Evolutionary conservation across 2,329 filamentous ascomycete species (phyloP).

Genomic region (Aspergillus spinulosporus): DNA sequence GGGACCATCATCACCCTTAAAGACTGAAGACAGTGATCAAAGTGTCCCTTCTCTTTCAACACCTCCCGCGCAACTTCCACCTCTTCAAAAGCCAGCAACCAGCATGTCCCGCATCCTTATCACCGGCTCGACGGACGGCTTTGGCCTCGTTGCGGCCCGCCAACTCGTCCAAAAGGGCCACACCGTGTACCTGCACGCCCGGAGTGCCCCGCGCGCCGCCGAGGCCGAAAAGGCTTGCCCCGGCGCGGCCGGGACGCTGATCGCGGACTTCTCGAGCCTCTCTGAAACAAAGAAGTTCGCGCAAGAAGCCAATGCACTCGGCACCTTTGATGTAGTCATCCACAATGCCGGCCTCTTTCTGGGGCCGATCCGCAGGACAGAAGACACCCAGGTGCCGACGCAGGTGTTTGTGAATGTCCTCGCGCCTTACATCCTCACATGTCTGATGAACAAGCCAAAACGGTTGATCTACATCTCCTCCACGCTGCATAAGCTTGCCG

Average conservation of each 20-base stretch:
- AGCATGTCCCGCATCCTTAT: conserved; percentile 44
- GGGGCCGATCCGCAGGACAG: conserved; percentile 42
- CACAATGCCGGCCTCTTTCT: conserved; percentile 58
- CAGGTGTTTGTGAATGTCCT: conserved; percentile 55
- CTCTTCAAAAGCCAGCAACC: background rate
- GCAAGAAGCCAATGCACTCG: conserved; percentile 50
- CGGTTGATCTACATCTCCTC: conserved; percentile 56
- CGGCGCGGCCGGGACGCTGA: conserved; percentile 51
- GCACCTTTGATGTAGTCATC: conserved; percentile 56
- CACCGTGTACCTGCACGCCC: conserved; percentile 57
- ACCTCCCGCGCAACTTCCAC: no score
- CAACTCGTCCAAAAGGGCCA: conserved; percentile 54
- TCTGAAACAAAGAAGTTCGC: conserved; percentile 53
- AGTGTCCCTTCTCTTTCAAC: no score
- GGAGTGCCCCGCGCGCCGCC: conserved; percentile 53
- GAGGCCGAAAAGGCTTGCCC: conserved; percentile 52
- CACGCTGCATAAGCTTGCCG: conserved; percentile 51
- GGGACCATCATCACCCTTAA: no score
- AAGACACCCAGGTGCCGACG: conserved; percentile 42
- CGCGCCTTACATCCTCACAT: conserved; percentile 57
- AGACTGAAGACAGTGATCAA: no score
- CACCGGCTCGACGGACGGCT: conserved; percentile 58
- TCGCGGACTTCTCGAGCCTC: conserved; percentile 54
- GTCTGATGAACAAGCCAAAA: conserved; percentile 51
- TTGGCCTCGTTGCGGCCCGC: conserved; percentile 54